These are phyloP conservation scores for Rhizopus arrhizus DNA, from an alignment of 371 early-diverging fungal species.

Conservation along the genomic window DNA sequence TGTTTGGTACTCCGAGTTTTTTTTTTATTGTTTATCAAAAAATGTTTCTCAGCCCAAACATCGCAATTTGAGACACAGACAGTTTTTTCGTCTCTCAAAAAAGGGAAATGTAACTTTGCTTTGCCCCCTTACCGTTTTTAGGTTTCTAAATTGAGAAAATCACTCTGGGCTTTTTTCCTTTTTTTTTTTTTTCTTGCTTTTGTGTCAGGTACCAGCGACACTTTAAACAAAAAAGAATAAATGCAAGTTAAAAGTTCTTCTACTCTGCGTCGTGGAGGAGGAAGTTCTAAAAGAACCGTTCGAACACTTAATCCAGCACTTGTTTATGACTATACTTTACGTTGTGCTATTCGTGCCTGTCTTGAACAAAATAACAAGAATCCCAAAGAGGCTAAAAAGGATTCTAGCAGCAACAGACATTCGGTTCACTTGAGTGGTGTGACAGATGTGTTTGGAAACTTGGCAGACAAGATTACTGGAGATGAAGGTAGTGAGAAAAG, in stretches of 20 bases:
- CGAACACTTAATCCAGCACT: slow-evolving; percentile 22
- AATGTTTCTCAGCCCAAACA: slow-evolving; percentile 5
- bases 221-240: background rate
- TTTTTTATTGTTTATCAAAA: background rate
- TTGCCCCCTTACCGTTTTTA: too few species aligned
- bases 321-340: slow-evolving; percentile 31
- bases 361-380: slow-evolving; percentile 18
- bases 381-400: slow-evolving; percentile 8
- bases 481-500: slow-evolving; percentile 20
- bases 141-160: too few species aligned
- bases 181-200: slow-evolving; percentile 1
- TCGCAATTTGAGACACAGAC: background rate
- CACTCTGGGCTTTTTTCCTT: slow-evolving; percentile 3
- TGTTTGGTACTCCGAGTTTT: slow-evolving; percentile 3
- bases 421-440: slow-evolving; percentile 23
- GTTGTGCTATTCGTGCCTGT: slow-evolving; percentile 34
- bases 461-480: slow-evolving; percentile 25
- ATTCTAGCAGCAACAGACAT: slow-evolving; percentile 18
- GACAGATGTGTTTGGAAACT: slow-evolving; percentile 22
- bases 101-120: too few species aligned
- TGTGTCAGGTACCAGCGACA: slow-evolving; percentile 4
- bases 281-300: slow-evolving; percentile 17
- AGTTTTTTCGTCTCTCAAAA: too few species aligned
- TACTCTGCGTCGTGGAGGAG: slow-evolving; percentile 28
- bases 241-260: background rate